Conservation (phyloP, 2,329 filamentous ascomycete species). For the Colletotrichum sp. region DNA sequence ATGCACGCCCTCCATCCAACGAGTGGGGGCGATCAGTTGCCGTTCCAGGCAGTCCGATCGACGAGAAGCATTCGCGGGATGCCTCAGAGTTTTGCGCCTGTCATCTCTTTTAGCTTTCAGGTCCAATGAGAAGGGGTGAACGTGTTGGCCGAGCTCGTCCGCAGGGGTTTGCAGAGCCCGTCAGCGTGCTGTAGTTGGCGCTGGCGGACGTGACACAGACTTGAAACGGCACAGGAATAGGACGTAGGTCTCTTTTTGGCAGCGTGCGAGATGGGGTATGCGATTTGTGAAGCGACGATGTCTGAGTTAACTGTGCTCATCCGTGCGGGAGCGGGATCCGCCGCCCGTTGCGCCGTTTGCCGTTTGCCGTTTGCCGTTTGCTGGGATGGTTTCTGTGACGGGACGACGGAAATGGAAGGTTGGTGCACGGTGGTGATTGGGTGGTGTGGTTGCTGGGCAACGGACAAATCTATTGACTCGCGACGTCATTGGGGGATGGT, state of each 20-base stretch:
- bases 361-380: background rate
- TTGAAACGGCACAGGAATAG: slow-evolving; percentile 4
- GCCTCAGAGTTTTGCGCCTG: background rate
- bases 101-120: background rate
- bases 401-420: background rate
- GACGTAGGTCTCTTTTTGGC: background rate
- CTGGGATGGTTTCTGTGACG: background rate
- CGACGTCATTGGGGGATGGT: slow-evolving; percentile 33
- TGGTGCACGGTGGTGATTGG: slow-evolving; percentile 1
- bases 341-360: background rate
- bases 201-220: background rate
- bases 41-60: background rate
- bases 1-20: background rate
- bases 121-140: background rate
- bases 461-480: slow-evolving; percentile 30
- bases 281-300: background rate
- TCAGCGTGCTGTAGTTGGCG: background rate
- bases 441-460: slow-evolving; percentile 30
- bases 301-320: background rate
- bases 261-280: background rate
- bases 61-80: background rate
- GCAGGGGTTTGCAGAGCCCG: background rate
- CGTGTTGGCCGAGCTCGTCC: background rate
- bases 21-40: background rate
- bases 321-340: background rate